These are phyloP conservation scores for Cochlearia excelsa DNA, from an alignment of 345 rosid species.

Conservation along the genomic window DNA sequence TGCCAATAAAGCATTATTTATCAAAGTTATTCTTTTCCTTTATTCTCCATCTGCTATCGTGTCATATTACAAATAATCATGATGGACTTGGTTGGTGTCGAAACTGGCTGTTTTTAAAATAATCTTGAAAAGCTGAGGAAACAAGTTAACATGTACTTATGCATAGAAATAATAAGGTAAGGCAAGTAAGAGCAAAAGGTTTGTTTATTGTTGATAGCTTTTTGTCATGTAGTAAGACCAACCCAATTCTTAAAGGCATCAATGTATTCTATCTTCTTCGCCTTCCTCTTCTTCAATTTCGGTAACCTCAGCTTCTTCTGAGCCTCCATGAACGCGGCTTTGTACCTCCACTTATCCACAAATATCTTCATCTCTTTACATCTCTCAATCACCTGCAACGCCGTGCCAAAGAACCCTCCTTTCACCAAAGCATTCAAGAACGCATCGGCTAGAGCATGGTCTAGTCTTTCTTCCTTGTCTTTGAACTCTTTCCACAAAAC, in stretches of 20 bases:
- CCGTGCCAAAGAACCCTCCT: slow-evolving; percentile 93
- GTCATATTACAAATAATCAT: too few species aligned
- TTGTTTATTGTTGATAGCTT: too few species aligned
- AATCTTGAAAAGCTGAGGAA: too few species aligned
- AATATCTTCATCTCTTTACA: slow-evolving; percentile 82
- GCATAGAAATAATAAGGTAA: too few species aligned
- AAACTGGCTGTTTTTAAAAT: too few species aligned
- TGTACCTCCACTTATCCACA: slow-evolving; percentile 89
- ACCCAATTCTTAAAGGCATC: slow-evolving; percentile 96
- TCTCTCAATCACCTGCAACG: slow-evolving; percentile 87
- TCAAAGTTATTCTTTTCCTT: too few species aligned
- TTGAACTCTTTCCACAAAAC: slow-evolving; percentile 86
- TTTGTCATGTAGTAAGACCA: slow-evolving; percentile 66
- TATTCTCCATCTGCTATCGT: too few species aligned
- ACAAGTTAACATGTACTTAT: too few species aligned
- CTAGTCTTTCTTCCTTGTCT: slow-evolving; percentile 41
- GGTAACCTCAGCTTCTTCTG: slow-evolving; percentile 81
- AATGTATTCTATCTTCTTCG: slow-evolving; percentile 87
- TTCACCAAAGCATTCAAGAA: slow-evolving; percentile 74
- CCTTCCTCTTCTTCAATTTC: slow-evolving; percentile 75
- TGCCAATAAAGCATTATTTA: too few species aligned
- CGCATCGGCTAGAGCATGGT: slow-evolving; percentile 72
- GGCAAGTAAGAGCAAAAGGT: too few species aligned
- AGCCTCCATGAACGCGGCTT: slow-evolving; percentile 86
- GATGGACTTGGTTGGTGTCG: too few species aligned